Evolutionary conservation across 768 basidiomycete genomes (phyloP).

Genomic region (Coprinopsis sp.): DNA sequence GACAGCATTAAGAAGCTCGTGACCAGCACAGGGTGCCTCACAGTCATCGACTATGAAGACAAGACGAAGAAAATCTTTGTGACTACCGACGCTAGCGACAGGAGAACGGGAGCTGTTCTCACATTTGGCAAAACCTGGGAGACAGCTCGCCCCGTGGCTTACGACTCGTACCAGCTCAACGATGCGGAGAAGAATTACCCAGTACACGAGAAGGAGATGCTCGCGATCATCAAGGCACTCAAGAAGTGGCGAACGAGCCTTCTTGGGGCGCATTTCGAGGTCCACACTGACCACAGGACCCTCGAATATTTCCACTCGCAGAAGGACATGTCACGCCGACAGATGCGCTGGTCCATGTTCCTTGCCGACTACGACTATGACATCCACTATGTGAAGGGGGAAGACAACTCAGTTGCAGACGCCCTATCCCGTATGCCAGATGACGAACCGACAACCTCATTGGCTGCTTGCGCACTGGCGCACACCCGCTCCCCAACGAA

Average conservation of each 20-base stretch:
- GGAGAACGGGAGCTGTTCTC: conserved; percentile 24
- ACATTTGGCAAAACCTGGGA: conserved; percentile 29
- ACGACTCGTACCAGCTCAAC: conserved; percentile 24
- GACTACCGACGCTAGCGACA: conserved; percentile 27
- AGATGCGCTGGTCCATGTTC: conserved; percentile 31
- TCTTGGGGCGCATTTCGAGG: conserved; percentile 17
- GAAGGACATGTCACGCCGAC: conserved; percentile 25
- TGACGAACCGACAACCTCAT: background rate
- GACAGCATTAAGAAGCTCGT: conserved; percentile 13
- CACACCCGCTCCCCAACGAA: background rate
- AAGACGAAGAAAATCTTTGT: conserved; percentile 28
- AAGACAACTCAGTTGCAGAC: conserved; percentile 32
- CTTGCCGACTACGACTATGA: conserved; percentile 30
- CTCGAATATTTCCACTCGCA: conserved; percentile 30
- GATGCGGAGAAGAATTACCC: conserved; percentile 30
- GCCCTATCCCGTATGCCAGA: conserved; percentile 25
- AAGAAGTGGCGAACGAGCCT: conserved; percentile 23
- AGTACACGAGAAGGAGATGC: conserved; percentile 33
- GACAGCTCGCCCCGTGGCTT: conserved; percentile 27
- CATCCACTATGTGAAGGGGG: conserved; percentile 30
- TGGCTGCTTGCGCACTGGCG: background rate
- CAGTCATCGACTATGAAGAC: conserved; percentile 10
- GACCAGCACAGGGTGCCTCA: conserved; percentile 8
- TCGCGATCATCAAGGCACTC: conserved; percentile 29
- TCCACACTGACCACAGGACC: conserved; percentile 36